phyloP scores from a whole-genome alignment of 2,329 filamentous ascomycete species.

The Alternaria sp. region DNA sequence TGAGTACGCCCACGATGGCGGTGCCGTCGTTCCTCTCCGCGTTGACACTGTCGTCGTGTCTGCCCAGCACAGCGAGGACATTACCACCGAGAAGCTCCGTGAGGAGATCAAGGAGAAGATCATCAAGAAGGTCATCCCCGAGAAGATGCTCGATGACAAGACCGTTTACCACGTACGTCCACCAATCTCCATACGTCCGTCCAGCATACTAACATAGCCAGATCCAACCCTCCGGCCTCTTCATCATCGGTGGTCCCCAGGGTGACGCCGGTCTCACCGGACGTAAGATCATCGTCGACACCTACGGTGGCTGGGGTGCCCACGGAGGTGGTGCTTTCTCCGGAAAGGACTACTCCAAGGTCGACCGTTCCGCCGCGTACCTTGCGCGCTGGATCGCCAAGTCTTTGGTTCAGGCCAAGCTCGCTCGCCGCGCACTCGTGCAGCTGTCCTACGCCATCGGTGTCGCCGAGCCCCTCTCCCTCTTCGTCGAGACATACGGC shows the following conservation, averaged over 20 bases:
- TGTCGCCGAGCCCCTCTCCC: conserved; percentile 95
- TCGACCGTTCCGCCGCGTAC: conserved; percentile 97
- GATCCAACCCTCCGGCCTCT: conserved; percentile 96
- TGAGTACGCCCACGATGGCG: conserved; percentile 96
- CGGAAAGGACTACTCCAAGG: conserved; percentile 99
- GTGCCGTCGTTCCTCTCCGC: conserved; percentile 87
- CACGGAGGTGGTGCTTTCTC: conserved; percentile 99
- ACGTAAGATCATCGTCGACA: conserved; percentile 99
- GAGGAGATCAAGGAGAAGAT: conserved; percentile 98
- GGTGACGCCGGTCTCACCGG: conserved; percentile 98
- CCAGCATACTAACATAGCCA: conserved; percentile 39
- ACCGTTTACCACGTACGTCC: conserved; percentile 89
- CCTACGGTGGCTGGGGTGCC: conserved; percentile 99
- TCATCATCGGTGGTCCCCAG: conserved; percentile 99
- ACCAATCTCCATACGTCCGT: background rate
- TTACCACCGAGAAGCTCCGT: conserved; percentile 89
- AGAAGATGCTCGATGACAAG: conserved; percentile 87
- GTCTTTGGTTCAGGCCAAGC: conserved; percentile 87
- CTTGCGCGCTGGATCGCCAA: conserved; percentile 98
- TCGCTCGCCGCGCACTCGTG: conserved; percentile 90
- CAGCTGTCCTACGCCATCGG: conserved; percentile 99
- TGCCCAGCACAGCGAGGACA: conserved; percentile 88
- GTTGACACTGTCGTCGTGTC: conserved; percentile 98
- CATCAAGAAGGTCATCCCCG: conserved; percentile 92
- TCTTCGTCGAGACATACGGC: conserved; percentile 98